Percentiles rank a stretch among this genome's conserved stretches.
phyloP scores from a whole-genome alignment of 371 early-diverging fungal species.

The Mortierella sp. region DNA sequence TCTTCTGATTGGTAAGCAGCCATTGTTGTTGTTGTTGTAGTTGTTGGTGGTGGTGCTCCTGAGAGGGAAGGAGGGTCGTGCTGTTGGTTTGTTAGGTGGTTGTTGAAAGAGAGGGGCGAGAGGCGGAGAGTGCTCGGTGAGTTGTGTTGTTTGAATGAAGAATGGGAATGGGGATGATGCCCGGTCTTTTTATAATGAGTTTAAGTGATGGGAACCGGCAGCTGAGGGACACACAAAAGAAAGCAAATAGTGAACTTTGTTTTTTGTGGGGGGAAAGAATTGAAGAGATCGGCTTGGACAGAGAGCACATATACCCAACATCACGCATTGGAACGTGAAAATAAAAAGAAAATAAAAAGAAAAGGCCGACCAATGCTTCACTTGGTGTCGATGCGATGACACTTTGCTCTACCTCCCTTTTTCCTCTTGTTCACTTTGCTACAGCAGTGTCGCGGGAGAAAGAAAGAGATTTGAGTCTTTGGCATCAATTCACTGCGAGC shows the following conservation, averaged over 20 bases:
- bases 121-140: neutral
- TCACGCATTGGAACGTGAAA: too few relatives aligned
- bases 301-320: too few relatives aligned
- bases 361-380: too few relatives aligned
- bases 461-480: neutral
- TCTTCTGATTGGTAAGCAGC: conserved; percentile 41
- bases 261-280: neutral
- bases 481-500: neutral
- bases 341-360: too few relatives aligned
- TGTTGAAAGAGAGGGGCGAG: neutral
- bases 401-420: too few relatives aligned
- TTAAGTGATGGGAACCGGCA: neutral
- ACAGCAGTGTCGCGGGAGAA: neutral
- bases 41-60: too few relatives aligned
- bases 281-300: too few relatives aligned
- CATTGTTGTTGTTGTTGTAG: neutral
- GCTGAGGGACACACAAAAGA: neutral
- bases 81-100: neutral
- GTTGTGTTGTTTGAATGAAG: conserved; percentile 1
- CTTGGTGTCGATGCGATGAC: too few relatives aligned
- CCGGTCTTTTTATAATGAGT: neutral
- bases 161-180: neutral
- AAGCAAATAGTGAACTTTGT: neutral
- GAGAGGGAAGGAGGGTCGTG: too few relatives aligned
- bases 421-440: neutral